Evolutionary conservation across 1,284 basidiomycete species (phyloP).

Genomic region (Vanrija humicola): DNA sequence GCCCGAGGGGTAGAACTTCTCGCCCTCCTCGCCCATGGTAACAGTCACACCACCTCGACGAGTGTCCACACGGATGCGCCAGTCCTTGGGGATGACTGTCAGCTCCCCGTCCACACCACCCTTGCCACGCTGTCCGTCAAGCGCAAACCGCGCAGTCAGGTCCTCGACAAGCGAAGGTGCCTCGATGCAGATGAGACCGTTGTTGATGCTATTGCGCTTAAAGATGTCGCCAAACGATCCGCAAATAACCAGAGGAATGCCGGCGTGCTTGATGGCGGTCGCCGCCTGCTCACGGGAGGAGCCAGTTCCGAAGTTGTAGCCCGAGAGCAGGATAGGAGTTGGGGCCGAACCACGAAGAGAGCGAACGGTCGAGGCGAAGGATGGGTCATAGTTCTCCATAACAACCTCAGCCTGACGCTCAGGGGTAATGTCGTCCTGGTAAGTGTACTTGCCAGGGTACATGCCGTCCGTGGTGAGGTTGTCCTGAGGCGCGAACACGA

Average conservation of each 20-base stretch:
- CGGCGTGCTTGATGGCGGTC: conserved; percentile 91
- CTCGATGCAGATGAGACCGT: conserved; percentile 93
- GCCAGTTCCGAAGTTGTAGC: conserved; percentile 98
- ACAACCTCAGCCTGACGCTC: conserved; percentile 93
- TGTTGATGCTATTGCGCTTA: conserved; percentile 98
- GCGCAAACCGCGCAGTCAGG: conserved; percentile 69
- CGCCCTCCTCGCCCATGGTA: conserved; percentile 47
- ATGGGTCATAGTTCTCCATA: conserved; percentile 91
- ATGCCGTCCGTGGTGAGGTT: conserved; percentile 98
- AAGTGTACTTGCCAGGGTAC: conserved; percentile 99
- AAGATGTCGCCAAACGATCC: conserved; percentile 99
- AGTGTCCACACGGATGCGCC: conserved; percentile 66
- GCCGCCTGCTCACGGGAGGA: conserved; percentile 99
- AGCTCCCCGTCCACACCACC: conserved; percentile 74
- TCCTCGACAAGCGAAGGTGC: conserved; percentile 83
- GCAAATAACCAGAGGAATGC: conserved; percentile 87
- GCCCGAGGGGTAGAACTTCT: conserved; percentile 63
- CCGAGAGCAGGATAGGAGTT: conserved; percentile 72
- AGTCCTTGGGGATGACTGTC: conserved; percentile 66
- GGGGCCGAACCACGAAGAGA: conserved; percentile 52
- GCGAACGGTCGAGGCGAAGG: conserved; percentile 72
- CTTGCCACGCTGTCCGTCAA: conserved; percentile 66
- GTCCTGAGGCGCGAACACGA: conserved; percentile 92
- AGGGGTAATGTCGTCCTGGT: conserved; percentile 98
- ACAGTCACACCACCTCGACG: conserved; percentile 64